A percentile compares a stretch with the other conserved stretches of the same genome.
These are phyloP conservation scores for Withania somnifera DNA, from an alignment of 305 asterid species.

Conservation along the genomic window DNA sequence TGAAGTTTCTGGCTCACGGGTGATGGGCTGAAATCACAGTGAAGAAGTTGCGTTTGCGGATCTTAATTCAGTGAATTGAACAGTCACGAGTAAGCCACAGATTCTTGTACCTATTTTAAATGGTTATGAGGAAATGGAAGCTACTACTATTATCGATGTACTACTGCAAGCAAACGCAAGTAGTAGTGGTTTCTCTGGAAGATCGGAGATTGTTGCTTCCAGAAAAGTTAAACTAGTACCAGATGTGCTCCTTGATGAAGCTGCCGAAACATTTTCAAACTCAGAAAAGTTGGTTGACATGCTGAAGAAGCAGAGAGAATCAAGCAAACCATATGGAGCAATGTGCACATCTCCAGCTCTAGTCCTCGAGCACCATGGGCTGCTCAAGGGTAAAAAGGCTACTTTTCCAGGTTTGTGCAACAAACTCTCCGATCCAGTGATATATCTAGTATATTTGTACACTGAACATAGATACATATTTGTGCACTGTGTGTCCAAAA, in stretches of 20 bases:
- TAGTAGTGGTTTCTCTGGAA: slow-evolving; percentile 77
- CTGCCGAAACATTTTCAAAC: slow-evolving; percentile 65
- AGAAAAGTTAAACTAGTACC: slow-evolving; percentile 87
- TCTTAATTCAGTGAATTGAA: slow-evolving; percentile 66
- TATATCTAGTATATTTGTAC: too few species aligned
- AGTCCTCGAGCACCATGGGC: slow-evolving; percentile 79
- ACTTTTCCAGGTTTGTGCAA: slow-evolving; percentile 85
- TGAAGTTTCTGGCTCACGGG: slow-evolving; percentile 84
- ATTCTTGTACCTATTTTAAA: slow-evolving; percentile 95
- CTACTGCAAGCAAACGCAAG: slow-evolving; percentile 90
- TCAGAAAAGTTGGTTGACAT: slow-evolving; percentile 62
- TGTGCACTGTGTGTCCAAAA: too few species aligned
- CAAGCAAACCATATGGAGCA: slow-evolving; percentile 66
- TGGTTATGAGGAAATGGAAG: slow-evolving; percentile 98
- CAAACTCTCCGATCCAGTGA: slow-evolving; percentile 59
- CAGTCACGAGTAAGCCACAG: slow-evolving; percentile 53
- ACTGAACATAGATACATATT: too few species aligned
- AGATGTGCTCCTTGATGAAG: slow-evolving; percentile 75
- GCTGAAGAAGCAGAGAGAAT: slow-evolving; percentile 72
- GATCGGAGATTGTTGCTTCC: slow-evolving; percentile 76
- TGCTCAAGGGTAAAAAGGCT: slow-evolving; percentile 92
- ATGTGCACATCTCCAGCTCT: slow-evolving; percentile 96
- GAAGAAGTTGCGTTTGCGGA: slow-evolving; percentile 45
- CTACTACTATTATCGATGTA: slow-evolving; percentile 72
- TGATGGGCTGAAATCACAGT: slow-evolving; percentile 68